phyloP scores from a whole-genome alignment of 83 land plant species.

The Diphasiastrum complanatum region DNA sequence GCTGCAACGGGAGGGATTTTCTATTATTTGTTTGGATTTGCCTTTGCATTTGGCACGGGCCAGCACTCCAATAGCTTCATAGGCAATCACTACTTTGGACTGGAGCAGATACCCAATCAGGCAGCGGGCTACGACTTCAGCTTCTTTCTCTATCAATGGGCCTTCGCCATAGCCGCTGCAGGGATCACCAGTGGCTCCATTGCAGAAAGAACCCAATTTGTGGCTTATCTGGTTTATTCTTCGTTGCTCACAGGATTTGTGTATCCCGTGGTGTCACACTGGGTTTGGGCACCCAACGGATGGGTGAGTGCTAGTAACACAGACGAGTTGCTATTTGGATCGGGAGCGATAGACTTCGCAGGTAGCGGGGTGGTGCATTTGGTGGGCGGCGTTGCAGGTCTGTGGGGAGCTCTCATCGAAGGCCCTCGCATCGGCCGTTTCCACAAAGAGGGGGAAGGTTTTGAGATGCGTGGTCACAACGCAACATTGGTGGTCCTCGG shows the following conservation, averaged over 20 bases:
- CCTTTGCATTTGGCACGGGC: slow-evolving; percentile 42
- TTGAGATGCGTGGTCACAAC: slow-evolving; percentile 39
- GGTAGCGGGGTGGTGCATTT: slow-evolving; percentile 60
- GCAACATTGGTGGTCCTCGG: slow-evolving; percentile 47
- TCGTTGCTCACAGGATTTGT: slow-evolving; percentile 51
- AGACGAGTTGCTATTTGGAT: slow-evolving; percentile 28
- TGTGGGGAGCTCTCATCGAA: slow-evolving; percentile 52
- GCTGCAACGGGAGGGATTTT: slow-evolving; percentile 39
- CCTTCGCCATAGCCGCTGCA: slow-evolving; percentile 63
- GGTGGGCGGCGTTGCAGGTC: slow-evolving; percentile 54
- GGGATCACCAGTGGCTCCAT: slow-evolving; percentile 61
- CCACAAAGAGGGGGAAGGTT: slow-evolving; percentile 28
- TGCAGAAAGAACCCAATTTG: slow-evolving; percentile 52
- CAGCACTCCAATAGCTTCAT: slow-evolving; percentile 33
- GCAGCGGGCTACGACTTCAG: slow-evolving; percentile 37
- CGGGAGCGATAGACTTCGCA: slow-evolving; percentile 56
- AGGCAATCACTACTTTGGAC: slow-evolving; percentile 36
- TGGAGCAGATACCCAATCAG: slow-evolving; percentile 13
- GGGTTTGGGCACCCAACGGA: slow-evolving; percentile 51
- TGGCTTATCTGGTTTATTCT: slow-evolving; percentile 47
- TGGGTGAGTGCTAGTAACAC: slow-evolving; percentile 35
- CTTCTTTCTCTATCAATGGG: slow-evolving; percentile 52
- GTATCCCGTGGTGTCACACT: slow-evolving; percentile 43
- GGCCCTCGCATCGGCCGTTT: slow-evolving; percentile 49
- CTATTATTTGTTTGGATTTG: slow-evolving; percentile 46